phyloP scores from a whole-genome alignment of 2,329 filamentous ascomycete species.

The Colletotrichum tofieldiae region DNA sequence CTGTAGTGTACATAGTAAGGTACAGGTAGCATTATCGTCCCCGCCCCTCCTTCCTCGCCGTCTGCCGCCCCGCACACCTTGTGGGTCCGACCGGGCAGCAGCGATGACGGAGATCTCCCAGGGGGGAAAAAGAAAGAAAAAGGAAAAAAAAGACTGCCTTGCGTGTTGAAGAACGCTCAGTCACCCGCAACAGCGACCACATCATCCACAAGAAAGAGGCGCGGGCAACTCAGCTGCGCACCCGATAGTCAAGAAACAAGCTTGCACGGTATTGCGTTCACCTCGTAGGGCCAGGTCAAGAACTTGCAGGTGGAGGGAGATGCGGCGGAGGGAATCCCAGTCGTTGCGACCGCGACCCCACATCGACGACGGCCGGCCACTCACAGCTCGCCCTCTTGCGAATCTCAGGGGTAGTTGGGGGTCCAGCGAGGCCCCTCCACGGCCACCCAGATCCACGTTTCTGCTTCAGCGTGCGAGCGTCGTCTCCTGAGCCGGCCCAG shows the following conservation, averaged over 20 bases:
- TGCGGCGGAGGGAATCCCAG: constrained; percentile 20
- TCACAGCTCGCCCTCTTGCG: neutral
- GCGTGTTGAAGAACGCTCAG: constrained; percentile 4
- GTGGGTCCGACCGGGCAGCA: constrained; percentile 7
- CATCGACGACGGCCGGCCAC: constrained; percentile 14
- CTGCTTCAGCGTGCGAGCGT: constrained; percentile 1
- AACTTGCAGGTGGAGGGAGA: constrained; percentile 5
- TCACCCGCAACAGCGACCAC: neutral
- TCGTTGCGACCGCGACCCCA: constrained; percentile 20
- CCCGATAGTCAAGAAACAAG: neutral
- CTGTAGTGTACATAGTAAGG: too few relatives aligned
- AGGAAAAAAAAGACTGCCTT: neutral
- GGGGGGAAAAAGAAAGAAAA: neutral
- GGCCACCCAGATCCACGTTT: neutral
- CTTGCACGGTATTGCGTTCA: neutral
- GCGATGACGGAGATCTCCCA: neutral
- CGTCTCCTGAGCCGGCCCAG: neutral
- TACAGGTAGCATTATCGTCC: neutral
- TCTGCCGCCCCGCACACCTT: constrained; percentile 22
- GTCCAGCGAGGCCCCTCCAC: constrained; percentile 25
- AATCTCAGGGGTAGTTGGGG: constrained; percentile 39
- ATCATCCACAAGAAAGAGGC: neutral
- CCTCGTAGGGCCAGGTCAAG: constrained; percentile 7
- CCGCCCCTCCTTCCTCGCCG: constrained; percentile 4
- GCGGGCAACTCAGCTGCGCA: neutral